Evolutionary conservation across 345 rosid genomes (phyloP).

Genomic region (thale cress (Arabidopsis thaliana)): TAIR10.1 NC_003076.8:3559001-3559500

Average conservation of each 20-base stretch:
- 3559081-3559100: conserved; percentile 54
- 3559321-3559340: conserved; percentile 1
- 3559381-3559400: conserved; percentile 46
- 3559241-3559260: conserved; percentile 56
- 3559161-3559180: conserved; percentile 50
- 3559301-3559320: neutral
- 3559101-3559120: conserved; percentile 52
- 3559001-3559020: conserved; percentile 52
- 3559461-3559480: conserved; percentile 56
- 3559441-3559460: conserved; percentile 49
- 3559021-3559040: conserved; percentile 47
- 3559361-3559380: conserved; percentile 58
- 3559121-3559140: conserved; percentile 51
- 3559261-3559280: conserved; percentile 40
- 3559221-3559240: conserved; percentile 52
- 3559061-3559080: conserved; percentile 49
- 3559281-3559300: conserved; percentile 35
- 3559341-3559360: conserved; percentile 41
- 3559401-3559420: conserved; percentile 57
- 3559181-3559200: conserved; percentile 48
- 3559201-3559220: conserved; percentile 57
- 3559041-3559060: conserved; percentile 38
- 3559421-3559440: conserved; percentile 43
- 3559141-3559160: conserved; percentile 9
- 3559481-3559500: conserved; percentile 41